Evolutionary conservation across 805 yeast genomes (phyloP), one percentile per base, ranked within the genome.

Genomic region (Candida corydali): DNA sequence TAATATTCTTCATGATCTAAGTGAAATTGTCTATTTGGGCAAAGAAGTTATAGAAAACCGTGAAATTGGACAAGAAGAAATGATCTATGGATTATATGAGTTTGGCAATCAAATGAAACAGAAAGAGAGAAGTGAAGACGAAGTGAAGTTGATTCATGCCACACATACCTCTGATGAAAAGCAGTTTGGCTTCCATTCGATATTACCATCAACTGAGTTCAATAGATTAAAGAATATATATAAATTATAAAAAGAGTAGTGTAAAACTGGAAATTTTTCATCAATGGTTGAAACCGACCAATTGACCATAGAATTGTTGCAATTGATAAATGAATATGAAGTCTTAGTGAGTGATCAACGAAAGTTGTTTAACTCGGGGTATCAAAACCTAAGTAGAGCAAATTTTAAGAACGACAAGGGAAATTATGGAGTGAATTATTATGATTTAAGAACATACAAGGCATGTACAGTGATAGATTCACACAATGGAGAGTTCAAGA

Each of bases 1-100:
- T 2, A 82, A 82, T 51, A 83, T 84, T 8, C 52, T 84, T n/a
- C 84, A 76, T 48, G 91, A 84, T 52, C 50, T 84, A 19, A 80
- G 87, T 2, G 70, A 69, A 39, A 65, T 82, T 8, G 62, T 74
- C 3, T 74, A 76, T 50, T 32, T 29, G 3, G 33, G 37, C 3
- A 40, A 34, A 15, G 23, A 32, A 15, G 14, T n/a, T 17, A 18
- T 17, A 5, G 16, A 34, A 3, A 30, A 41, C 24, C 30, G 46
- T 10, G 54, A 64, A 18, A 52, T 75, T 30, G 86, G 85, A 2
- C 82, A 82, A 44, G 89, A 82, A 52, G 83, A 78, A 41, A 56
- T 82, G 40, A 78, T 82, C 20, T 68, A 75, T 58, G 73, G 76
- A 14, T 50, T 82, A 16, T 66, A 75, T 52, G 64, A 75, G 34